These are phyloP conservation scores for Rhamnella rubrinervis DNA, from an alignment of 331 rosid species.

Conservation along the genomic window DNA sequence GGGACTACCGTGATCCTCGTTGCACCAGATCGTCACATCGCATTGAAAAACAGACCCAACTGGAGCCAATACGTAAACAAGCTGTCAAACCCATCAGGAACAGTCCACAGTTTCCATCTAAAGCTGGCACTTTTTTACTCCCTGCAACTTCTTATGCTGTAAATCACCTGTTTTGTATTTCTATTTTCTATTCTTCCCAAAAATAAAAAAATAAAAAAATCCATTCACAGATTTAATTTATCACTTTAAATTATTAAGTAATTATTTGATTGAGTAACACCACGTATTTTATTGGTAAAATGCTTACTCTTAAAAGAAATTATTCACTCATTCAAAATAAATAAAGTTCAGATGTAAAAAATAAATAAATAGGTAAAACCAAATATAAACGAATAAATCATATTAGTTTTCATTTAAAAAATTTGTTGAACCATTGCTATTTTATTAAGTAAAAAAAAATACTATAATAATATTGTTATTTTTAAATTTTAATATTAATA, in stretches of 20 bases:
- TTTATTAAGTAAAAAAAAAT: no score
- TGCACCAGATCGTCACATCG: conserved; percentile 6
- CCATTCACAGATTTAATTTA: neutral
- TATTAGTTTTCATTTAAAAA: no score
- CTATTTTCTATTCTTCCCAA: neutral
- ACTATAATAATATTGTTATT: no score
- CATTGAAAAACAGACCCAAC: conserved; percentile 14
- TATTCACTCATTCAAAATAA: no score
- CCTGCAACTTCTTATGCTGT: neutral
- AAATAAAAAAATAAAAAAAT: neutral
- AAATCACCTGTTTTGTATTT: neutral
- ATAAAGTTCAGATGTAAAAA: no score
- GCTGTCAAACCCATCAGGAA: conserved; percentile 32
- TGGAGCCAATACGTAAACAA: conserved; percentile 35
- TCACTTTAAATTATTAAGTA: neutral
- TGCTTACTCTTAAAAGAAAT: no score
- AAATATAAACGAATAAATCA: no score
- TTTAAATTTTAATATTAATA: no score
- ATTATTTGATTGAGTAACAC: neutral
- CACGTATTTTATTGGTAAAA: no score
- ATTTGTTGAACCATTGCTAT: no score
- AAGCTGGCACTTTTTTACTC: neutral
- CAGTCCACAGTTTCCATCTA: conserved; percentile 15
- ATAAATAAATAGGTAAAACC: no score
- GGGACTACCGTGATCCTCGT: neutral